Conservation (phyloP, 2,329 filamentous ascomycete species). For the Scedosporium dehoogii region DNA sequence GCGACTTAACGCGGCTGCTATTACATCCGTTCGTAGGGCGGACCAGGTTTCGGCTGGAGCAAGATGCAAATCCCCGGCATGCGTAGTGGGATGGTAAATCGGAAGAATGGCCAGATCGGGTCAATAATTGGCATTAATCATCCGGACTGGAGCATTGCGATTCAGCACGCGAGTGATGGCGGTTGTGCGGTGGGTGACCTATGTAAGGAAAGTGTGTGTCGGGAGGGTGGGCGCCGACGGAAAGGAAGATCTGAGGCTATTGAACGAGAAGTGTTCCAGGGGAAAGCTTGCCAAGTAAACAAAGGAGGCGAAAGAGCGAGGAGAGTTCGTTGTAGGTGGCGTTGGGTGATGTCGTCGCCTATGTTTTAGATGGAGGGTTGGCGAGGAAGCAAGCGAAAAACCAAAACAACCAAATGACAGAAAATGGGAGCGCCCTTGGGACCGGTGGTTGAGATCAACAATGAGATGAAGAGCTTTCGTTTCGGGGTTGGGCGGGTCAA, state of each 20-base stretch:
- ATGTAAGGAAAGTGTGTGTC: not conserved
- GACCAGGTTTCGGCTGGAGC: not conserved
- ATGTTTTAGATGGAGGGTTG: not conserved
- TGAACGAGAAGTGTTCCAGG: not conserved
- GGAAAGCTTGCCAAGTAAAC: not conserved
- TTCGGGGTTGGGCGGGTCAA: not conserved
- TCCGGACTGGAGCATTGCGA: not conserved
- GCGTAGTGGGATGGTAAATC: not conserved
- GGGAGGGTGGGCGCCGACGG: not conserved
- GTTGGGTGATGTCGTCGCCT: not conserved
- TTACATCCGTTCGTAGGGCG: not conserved
- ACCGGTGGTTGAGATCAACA: not conserved
- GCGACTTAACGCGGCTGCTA: not conserved
- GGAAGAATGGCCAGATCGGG: not conserved
- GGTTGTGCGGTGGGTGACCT: not conserved
- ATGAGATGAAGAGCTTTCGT: not conserved
- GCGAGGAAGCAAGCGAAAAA: not conserved
- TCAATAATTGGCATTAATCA: not conserved
- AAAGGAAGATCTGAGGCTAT: not conserved
- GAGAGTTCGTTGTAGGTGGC: not conserved
- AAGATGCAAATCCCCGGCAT: not conserved
- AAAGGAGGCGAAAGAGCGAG: not conserved
- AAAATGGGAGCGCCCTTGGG: not conserved
- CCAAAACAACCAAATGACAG: not conserved
- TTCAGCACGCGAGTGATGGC: not conserved